A percentile compares a stretch with the other conserved stretches of the same genome.
Evolutionary conservation across 352 stramenopile species (phyloP).

Genomic region (Globisporangium middletonii): DNA sequence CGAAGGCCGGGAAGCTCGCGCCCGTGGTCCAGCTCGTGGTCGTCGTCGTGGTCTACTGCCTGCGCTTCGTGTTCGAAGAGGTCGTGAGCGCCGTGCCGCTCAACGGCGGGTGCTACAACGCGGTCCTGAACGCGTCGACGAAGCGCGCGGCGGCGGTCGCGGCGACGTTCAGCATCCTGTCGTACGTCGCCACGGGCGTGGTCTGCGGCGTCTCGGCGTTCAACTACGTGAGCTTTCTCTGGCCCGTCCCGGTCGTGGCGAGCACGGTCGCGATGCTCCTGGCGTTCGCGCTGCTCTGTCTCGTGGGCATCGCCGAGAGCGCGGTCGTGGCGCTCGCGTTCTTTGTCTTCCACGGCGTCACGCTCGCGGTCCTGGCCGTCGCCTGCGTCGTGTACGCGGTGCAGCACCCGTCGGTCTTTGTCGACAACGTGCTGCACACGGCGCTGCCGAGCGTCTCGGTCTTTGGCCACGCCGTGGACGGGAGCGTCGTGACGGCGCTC

Average conservation of each 20-base stretch:
- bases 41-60: conserved; percentile 44
- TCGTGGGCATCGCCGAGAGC: conserved; percentile 75
- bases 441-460: conserved; percentile 51
- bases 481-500: conserved; percentile 36
- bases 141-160: too few species aligned
- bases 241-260: conserved; percentile 31
- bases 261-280: conserved; percentile 49
- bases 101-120: too few species aligned
- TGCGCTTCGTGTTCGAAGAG: conserved; percentile 12
- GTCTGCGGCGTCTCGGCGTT: conserved; percentile 63
- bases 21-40: conserved; percentile 75
- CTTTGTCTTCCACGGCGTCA: conserved; percentile 71
- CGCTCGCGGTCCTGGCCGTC: conserved; percentile 48
- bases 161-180: conserved; percentile 80
- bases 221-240: conserved; percentile 67
- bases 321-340: conserved; percentile 71
- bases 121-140: too few species aligned
- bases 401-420: conserved; percentile 45
- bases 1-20: conserved; percentile 67
- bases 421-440: conserved; percentile 48
- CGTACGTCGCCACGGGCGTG: conserved; percentile 84
- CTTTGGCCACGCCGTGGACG: conserved; percentile 28
- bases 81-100: too few species aligned
- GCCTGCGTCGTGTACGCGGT: conserved; percentile 48
- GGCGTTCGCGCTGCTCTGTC: conserved; percentile 66